Evolutionary conservation across 2,329 filamentous ascomycete species (phyloP).

Genomic region (Lachnellula occidentalis): DNA sequence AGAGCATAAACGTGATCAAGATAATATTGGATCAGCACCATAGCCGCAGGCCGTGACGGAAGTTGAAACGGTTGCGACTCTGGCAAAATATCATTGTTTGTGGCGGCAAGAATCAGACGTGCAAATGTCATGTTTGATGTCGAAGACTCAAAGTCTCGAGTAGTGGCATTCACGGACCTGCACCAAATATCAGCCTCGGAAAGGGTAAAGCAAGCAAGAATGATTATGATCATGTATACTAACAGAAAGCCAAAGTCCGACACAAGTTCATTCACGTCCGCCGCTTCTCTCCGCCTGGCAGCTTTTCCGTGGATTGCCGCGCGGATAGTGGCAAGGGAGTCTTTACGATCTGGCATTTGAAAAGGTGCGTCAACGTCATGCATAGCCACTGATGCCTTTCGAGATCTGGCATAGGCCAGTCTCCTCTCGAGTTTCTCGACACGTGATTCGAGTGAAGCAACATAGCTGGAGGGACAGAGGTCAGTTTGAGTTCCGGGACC

Average conservation of each 20-base stretch:
- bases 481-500: slow-evolving; percentile 12
- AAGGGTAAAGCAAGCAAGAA: neutral
- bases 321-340: slow-evolving; percentile 56
- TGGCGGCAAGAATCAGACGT: slow-evolving; percentile 77
- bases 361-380: slow-evolving; percentile 51
- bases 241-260: slow-evolving; percentile 91
- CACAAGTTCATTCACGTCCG: slow-evolving; percentile 84
- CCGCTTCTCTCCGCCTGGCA: slow-evolving; percentile 64
- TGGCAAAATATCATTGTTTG: slow-evolving; percentile 67
- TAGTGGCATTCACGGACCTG: slow-evolving; percentile 90
- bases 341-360: slow-evolving; percentile 51
- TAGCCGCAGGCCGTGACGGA: slow-evolving; percentile 65
- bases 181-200: neutral
- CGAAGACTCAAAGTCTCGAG: slow-evolving; percentile 86
- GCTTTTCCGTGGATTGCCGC: slow-evolving; percentile 61
- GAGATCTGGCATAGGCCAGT: slow-evolving; percentile 62
- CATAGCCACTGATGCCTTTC: slow-evolving; percentile 64
- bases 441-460: slow-evolving; percentile 86
- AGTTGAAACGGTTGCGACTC: slow-evolving; percentile 54
- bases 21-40: slow-evolving; percentile 73
- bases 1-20: slow-evolving; percentile 75
- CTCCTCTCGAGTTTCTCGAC: slow-evolving; percentile 83
- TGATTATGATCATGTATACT: slow-evolving; percentile 29
- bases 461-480: slow-evolving; percentile 55
- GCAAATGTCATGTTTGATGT: slow-evolving; percentile 89